A percentile compares a stretch with the other conserved stretches of the same genome.
These are phyloP conservation scores for Cyberlindnera euphorbiiphila DNA, from an alignment of 805 yeast genomes.

Conservation along the genomic window DNA sequence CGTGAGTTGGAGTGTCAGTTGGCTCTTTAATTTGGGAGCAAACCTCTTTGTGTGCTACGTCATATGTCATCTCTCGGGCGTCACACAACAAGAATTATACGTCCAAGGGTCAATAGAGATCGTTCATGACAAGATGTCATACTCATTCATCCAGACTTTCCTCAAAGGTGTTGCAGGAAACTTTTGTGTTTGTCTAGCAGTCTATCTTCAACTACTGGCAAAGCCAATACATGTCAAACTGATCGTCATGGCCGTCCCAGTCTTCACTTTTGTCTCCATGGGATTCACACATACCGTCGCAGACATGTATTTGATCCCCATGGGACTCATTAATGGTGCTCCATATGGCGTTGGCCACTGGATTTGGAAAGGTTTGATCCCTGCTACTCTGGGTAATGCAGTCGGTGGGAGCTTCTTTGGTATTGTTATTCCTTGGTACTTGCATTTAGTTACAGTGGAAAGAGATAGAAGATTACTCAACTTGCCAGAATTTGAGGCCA, in stretches of 20 bases:
- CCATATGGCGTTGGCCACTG: conserved; percentile 57
- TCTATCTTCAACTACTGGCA: conserved; percentile 72
- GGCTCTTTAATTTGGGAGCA: conserved; percentile 62
- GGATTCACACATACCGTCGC: conserved; percentile 83
- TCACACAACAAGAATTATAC: conserved; percentile 39
- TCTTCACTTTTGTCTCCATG: conserved; percentile 72
- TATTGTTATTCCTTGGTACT: conserved; percentile 62
- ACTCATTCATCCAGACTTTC: conserved; percentile 57
- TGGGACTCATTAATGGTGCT: conserved; percentile 67
- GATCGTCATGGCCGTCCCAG: conserved; percentile 58
- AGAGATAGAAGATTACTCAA: conserved; percentile 57
- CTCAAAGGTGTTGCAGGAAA: conserved; percentile 74
- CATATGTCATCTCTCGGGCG: conserved; percentile 53
- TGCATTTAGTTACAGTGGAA: conserved; percentile 71
- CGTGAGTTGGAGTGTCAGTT: conserved; percentile 64
- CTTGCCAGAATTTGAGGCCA: conserved; percentile 64
- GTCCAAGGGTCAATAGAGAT: conserved; percentile 46
- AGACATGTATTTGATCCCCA: conserved; percentile 67
- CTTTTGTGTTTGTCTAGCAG: conserved; percentile 71
- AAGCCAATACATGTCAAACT: conserved; percentile 77
- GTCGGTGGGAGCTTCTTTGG: conserved; percentile 76
- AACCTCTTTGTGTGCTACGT: conserved; percentile 64
- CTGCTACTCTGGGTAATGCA: conserved; percentile 71
- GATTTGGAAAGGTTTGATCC: conserved; percentile 69
- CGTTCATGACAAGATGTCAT: conserved; percentile 40